Evolutionary conservation across 106 monocot genomes (phyloP), one percentile per base, ranked within the genome.

Genomic region (Iris macrosiphon): DNA sequence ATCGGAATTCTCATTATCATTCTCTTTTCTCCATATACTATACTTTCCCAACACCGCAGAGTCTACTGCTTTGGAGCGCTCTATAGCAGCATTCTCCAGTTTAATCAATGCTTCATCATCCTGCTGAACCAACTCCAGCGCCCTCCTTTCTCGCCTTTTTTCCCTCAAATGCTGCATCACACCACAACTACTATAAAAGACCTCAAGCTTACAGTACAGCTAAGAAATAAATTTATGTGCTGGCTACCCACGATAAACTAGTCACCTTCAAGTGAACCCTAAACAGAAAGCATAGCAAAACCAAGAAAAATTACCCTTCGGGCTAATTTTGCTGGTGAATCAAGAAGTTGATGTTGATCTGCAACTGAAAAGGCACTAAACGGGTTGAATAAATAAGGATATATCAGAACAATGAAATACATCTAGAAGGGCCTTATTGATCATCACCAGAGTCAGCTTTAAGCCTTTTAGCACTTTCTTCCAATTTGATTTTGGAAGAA

Each of bases 41-140:
- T 85, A 85, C 40, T 85, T 85, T 63, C 79, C 84, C 14, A 85
- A 30, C 23, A 79, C 75, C 55, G 79, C 70, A 56, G 79, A 79
- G 33, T 84, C 79, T 4, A 84, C 79, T 4, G 68, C 67, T 75
- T 85, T 85, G 50, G 79, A 79, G 18, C 50, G 84, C 52, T 85
- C 79, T 69, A 85, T 79, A 40, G 72, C 75, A 61, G 75, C 84
- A 79, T 79, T 85, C 67, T 79, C 84, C 57, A 79, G 79, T 59
- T 68, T 71, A 48, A 84, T 30, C 8, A 31, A 59, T 47, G 72
- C 31, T 64, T 75, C 79, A 10, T 71, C 62, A 64, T 84, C 84
- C 25, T 59, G 62, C 19, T 75, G 78, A 34, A 68, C 33, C 47
- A 79, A 60, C 39, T 84, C 84, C 65, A 56, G 30, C 19, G 49